Base-by-base conservation (phyloP, 495 filamentous ascomycete genomes). In the Aspergillus mulundensis region DNA sequence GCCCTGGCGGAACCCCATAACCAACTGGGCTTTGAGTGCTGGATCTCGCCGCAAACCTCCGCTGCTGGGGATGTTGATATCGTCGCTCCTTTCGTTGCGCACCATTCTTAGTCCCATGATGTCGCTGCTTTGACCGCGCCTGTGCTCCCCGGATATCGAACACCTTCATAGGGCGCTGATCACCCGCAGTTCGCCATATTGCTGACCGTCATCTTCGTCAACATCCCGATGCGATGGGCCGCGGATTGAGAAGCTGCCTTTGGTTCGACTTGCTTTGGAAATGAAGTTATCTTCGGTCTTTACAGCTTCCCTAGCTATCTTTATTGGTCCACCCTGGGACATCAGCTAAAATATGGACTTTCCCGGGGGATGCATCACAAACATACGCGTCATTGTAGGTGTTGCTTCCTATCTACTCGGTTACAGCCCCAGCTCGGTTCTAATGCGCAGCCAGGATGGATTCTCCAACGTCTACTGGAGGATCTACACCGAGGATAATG, bases 401-500 rank as follows among this genome's bases (percentile, higher is more conserved):
- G 18, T 40, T 57, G 25, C 20, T 50, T 49, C 36, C 11, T 32
- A n/a, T n/a, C n/a, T n/a, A 21, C 16, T 39, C 15, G 24, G 25
- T 44, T 16, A 34, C 16, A 5, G 24, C 23, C 49, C 39, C 32
- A 36, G 12, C 11, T 14, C 8, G 44, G 55, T 47, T 60, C 59
- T 73, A 58, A 74, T 52, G 20, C 24, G 18, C 12, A 30, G 24
- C 50, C 38, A 79, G 76, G 72, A 77, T 68, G 74, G 76, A 24
- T 78, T 77, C 69, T 76, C 73, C 61, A 71, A 67, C 24, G 77
- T 78, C 8, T 72, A 77, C 46, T 78, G 73, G 73, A 73, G 75
- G 57, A 77, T 77, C 58, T 78, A 78, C 59, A 76, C 72, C 18
- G 75, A 77, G 56, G 75, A 77, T 48, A 58, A 63, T 38, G 70